Percentiles rank a stretch among this genome's conserved stretches.
Conservation (phyloP, 202 grass and related monocot species). For the Digitaria exilis region DNA sequence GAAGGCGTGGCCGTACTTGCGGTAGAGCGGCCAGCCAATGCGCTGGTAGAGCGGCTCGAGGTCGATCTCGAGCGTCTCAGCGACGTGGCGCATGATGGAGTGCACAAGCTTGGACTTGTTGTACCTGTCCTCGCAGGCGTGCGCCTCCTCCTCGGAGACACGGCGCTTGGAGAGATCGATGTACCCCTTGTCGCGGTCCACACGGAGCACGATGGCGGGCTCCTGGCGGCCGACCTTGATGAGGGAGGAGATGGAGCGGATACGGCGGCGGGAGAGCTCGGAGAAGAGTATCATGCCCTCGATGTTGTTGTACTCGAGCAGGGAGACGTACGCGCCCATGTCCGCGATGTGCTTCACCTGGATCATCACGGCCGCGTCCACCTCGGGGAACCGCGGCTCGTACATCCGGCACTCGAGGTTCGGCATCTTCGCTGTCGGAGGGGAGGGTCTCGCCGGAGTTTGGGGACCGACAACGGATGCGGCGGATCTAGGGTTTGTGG, state of each 20-base stretch:
- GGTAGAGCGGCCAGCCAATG: constrained; percentile 86
- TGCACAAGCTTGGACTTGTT: constrained; percentile 98
- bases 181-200: constrained; percentile 97
- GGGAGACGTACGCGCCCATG: constrained; percentile 91
- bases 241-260: constrained; percentile 88
- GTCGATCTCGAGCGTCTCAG: constrained; percentile 86
- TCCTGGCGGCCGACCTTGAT: constrained; percentile 99
- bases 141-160: constrained; percentile 90
- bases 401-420: constrained; percentile 97
- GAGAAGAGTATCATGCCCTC: constrained; percentile 99
- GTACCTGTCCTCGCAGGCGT: constrained; percentile 84
- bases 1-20: constrained; percentile 91
- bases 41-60: constrained; percentile 86
- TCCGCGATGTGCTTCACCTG: constrained; percentile 98
- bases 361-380: constrained; percentile 97
- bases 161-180: constrained; percentile 93
- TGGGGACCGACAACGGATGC: background rate
- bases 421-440: constrained; percentile 46
- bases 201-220: constrained; percentile 94
- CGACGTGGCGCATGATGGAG: constrained; percentile 98
- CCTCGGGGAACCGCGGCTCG: constrained; percentile 83
- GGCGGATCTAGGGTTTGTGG: constrained; percentile 59
- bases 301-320: constrained; percentile 98
- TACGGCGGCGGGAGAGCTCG: constrained; percentile 95
- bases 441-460: constrained; percentile 12